Evolutionary conservation across 805 yeast genomes (phyloP), one percentile per base, ranked within the genome.

Genomic region (Hanseniaspora guilliermondii): DNA sequence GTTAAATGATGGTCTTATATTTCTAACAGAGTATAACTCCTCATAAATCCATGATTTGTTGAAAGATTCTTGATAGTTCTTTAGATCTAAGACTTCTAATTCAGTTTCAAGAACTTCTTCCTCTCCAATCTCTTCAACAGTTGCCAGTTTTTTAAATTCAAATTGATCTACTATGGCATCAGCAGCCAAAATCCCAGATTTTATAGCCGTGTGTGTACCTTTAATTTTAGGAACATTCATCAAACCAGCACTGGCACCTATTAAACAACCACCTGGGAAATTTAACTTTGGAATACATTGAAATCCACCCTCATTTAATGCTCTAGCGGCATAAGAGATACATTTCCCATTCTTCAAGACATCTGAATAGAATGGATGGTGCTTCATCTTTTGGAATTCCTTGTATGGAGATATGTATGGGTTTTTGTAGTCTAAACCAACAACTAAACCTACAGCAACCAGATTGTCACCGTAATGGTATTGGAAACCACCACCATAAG

Each of bases 171-270:
- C 87, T 41, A 88, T 84, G 22, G 76, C 66, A 63, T 93, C 97
- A 2, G 97, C 98, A 2, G 98, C 98, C 30, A 93, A 68, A 76
- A 93, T 82, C 33, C 97, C 98, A 9, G 93, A 76, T 68, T 93
- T 93, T 80, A 93, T 87, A 0, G 99, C 97, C 1, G 96, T 91
- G 67, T 93, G 99, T 0, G 97, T 83, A 16, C 99, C 99, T 70
- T 93, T 93, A 64, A 93, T 86, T 68, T 91, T 93, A 53, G 98
- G 97, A 44, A 93, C 97, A 65, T 93, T 93, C 79, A 93, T 78
- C 68, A 93, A 91, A 1, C 98, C 98, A 3, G 98, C 98, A 56
- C 94, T 73, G 56, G 95, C 93, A 33, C 99, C 99, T 39, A 93
- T 91, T 30, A 93, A 70, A 8, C 88, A 83, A 53, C 98, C 99